Evolutionary conservation across 2,329 filamentous ascomycete species (phyloP).

Genomic region (Cladophialophora yegresii): DNA sequence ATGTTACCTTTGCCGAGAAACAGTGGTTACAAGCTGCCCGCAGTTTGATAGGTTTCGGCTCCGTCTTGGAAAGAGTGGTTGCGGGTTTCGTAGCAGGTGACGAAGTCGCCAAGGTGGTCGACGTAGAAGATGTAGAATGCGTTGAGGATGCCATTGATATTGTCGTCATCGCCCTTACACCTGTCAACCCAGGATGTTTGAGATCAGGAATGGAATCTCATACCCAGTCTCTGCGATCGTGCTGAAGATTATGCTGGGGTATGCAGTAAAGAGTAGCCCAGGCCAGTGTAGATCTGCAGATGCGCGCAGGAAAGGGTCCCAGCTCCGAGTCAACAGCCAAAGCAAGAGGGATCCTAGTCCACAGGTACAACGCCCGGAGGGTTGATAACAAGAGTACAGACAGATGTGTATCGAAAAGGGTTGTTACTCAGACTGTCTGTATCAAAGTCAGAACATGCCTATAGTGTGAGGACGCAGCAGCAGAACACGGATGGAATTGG

Average conservation of each 20-base stretch:
- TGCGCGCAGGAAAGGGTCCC: background rate
- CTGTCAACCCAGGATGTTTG: slow-evolving; percentile 27
- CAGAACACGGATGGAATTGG: slow-evolving; percentile 9
- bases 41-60: slow-evolving; percentile 34
- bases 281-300: background rate
- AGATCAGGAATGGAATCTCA: slow-evolving; percentile 25
- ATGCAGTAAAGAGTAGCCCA: background rate
- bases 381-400: background rate
- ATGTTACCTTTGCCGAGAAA: slow-evolving; percentile 36
- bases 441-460: slow-evolving; percentile 3
- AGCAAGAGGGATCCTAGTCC: background rate
- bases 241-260: background rate
- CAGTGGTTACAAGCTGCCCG: slow-evolving; percentile 36
- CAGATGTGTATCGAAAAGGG: background rate
- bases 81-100: slow-evolving; percentile 13
- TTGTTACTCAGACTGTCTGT: slow-evolving; percentile 3
- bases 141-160: slow-evolving; percentile 8
- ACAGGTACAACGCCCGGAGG: background rate
- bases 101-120: slow-evolving; percentile 6
- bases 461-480: slow-evolving; percentile 7
- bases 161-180: slow-evolving; percentile 25
- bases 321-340: background rate
- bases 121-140: slow-evolving; percentile 6
- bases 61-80: slow-evolving; percentile 21
- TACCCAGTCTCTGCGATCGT: slow-evolving; percentile 26